phyloP scores from a whole-genome alignment of 148 eudicot genomes.

The Nepenthes gracilis region DNA sequence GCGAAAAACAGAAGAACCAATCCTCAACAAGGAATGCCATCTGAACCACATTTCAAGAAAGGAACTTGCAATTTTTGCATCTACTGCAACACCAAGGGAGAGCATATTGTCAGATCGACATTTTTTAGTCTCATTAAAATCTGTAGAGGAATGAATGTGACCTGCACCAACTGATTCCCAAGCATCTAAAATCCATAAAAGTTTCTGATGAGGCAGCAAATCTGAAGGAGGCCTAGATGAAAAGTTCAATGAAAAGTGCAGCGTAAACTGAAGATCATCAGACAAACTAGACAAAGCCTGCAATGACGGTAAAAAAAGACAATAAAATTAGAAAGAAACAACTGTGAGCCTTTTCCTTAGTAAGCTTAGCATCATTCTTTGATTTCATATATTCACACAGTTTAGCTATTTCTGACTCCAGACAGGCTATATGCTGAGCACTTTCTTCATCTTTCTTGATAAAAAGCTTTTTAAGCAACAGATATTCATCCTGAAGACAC shows the following conservation, averaged over 20 bases:
- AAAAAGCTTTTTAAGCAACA: too few species aligned
- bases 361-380: too few species aligned
- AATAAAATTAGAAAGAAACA: slow-evolving; percentile 6
- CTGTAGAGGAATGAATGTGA: slow-evolving; percentile 15
- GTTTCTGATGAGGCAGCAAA: slow-evolving; percentile 62
- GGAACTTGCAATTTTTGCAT: slow-evolving; percentile 36
- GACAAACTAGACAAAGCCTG: slow-evolving; percentile 42
- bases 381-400: too few species aligned
- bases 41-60: slow-evolving; percentile 80
- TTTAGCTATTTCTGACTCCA: too few species aligned
- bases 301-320: background rate
- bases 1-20: slow-evolving; percentile 15
- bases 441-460: too few species aligned
- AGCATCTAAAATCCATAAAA: slow-evolving; percentile 61
- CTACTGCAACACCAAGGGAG: slow-evolving; percentile 30
- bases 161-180: slow-evolving; percentile 44
- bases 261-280: slow-evolving; percentile 28
- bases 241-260: slow-evolving; percentile 33
- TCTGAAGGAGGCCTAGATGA: slow-evolving; percentile 79
- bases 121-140: background rate
- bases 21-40: slow-evolving; percentile 91
- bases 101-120: slow-evolving; percentile 1
- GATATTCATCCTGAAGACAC: too few species aligned
- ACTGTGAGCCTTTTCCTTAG: too few species aligned
- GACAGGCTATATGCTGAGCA: too few species aligned